Evolutionary conservation across 148 eudicot genomes (phyloP).

Genomic region (Rhododendron ferrugineum): DNA sequence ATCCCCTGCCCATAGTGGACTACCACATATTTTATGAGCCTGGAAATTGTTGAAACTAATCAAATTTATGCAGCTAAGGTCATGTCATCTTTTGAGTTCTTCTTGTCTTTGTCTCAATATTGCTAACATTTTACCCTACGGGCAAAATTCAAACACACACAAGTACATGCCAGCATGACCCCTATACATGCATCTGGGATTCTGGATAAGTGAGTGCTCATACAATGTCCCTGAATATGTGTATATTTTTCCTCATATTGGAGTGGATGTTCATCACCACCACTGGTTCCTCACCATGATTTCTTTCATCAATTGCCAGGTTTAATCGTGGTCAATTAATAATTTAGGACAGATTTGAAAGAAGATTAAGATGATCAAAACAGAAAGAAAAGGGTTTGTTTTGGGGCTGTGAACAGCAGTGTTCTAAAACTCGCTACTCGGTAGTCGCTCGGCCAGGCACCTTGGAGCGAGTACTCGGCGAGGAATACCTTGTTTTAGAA

Average conservation of each 20-base stretch:
- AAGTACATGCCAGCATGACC: neutral
- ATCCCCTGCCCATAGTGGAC: neutral
- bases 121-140: neutral
- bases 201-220: neutral
- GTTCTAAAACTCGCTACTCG: no score
- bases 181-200: neutral
- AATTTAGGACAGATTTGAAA: no score
- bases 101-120: no score
- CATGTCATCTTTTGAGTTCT: no score
- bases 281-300: neutral
- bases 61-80: neutral
- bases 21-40: neutral
- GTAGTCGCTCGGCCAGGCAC: no score
- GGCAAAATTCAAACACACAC: neutral
- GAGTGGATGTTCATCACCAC: neutral
- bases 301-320: neutral
- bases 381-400: no score
- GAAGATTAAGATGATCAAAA: no score
- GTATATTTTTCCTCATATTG: neutral
- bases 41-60: neutral
- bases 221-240: neutral
- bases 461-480: no score
- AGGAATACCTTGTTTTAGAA: no score
- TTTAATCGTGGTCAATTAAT: neutral
- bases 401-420: no score